phyloP scores from a whole-genome alignment of 164 flowering plant genomes.

The Amborella trichopoda region DNA sequence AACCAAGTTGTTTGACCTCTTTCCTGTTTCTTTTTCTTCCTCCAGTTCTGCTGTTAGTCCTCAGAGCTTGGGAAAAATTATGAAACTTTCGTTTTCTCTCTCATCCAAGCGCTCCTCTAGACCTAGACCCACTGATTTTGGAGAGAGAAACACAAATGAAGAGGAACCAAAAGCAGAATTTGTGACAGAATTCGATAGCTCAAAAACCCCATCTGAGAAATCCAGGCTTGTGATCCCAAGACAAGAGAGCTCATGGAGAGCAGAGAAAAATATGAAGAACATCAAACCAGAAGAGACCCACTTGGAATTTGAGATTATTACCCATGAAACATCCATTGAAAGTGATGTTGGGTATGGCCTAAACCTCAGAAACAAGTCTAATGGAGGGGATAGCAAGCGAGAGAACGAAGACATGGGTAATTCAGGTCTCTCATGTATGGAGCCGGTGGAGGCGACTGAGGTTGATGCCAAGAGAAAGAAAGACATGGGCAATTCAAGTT shows the following conservation, averaged over 20 bases:
- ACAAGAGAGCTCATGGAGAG: slow-evolving; percentile 38
- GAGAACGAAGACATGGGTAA: background rate
- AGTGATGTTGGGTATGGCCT: slow-evolving; percentile 28
- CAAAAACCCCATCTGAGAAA: slow-evolving; percentile 21
- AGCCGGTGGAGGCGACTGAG: no score
- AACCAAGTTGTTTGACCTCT: no score
- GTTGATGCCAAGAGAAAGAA: slow-evolving; percentile 37
- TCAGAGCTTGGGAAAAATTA: no score
- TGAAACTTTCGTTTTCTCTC: slow-evolving; percentile 39
- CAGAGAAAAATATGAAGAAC: slow-evolving; percentile 54
- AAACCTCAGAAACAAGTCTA: slow-evolving; percentile 18
- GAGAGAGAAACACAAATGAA: slow-evolving; percentile 1
- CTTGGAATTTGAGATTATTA: slow-evolving; percentile 34
- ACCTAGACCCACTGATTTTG: slow-evolving; percentile 4
- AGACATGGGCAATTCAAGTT: slow-evolving; percentile 40
- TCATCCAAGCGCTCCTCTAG: slow-evolving; percentile 17
- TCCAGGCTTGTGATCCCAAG: slow-evolving; percentile 35
- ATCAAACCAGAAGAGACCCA: slow-evolving; percentile 20
- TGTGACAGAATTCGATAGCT: slow-evolving; percentile 46
- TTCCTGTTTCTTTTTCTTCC: no score
- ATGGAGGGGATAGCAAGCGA: background rate
- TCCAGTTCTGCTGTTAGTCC: no score
- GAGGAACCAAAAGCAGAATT: slow-evolving; percentile 8
- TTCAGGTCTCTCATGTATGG: slow-evolving; percentile 10
- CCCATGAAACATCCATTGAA: slow-evolving; percentile 10